Evolutionary conservation across 2,329 filamentous ascomycete genomes (phyloP).

Genomic region (Trichoderma aggressivum): DNA sequence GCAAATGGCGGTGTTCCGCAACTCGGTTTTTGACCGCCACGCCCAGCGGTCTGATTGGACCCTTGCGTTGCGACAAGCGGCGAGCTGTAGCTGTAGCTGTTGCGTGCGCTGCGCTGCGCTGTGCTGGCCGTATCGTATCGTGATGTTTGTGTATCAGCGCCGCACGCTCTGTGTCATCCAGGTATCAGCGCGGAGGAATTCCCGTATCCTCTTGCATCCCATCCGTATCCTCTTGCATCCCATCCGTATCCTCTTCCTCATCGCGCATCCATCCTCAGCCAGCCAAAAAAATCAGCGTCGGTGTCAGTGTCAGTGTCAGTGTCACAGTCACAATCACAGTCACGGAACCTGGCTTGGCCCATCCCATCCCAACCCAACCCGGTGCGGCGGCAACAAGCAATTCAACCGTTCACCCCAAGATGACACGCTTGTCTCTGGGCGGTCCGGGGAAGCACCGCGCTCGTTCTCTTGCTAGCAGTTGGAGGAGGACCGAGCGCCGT

Average conservation of each 20-base stretch:
- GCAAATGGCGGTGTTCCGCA: constrained; percentile 17
- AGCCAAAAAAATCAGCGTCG: too few relatives aligned
- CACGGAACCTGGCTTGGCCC: neutral
- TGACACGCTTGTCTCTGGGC: neutral
- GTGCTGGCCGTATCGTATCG: neutral
- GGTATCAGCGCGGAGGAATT: neutral
- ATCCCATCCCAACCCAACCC: too few relatives aligned
- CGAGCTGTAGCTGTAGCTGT: neutral
- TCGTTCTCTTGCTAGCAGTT: neutral
- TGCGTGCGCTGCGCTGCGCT: neutral
- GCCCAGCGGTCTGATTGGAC: constrained; percentile 16
- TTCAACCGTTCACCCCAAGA: neutral
- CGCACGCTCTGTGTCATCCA: neutral
- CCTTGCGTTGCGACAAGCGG: neutral
- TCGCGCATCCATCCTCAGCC: neutral
- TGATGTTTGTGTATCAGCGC: neutral
- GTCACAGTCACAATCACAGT: too few relatives aligned
- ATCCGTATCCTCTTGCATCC: too few relatives aligned
- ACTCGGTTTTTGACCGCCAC: constrained; percentile 16
- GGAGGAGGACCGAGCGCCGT: neutral
- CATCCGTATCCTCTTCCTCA: neutral
- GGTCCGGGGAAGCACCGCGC: neutral
- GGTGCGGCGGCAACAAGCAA: too few relatives aligned
- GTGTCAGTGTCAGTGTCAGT: neutral
- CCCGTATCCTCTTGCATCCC: neutral